Base-by-base conservation (phyloP, 257 asterid species). In the Prunella vulgaris region DNA sequence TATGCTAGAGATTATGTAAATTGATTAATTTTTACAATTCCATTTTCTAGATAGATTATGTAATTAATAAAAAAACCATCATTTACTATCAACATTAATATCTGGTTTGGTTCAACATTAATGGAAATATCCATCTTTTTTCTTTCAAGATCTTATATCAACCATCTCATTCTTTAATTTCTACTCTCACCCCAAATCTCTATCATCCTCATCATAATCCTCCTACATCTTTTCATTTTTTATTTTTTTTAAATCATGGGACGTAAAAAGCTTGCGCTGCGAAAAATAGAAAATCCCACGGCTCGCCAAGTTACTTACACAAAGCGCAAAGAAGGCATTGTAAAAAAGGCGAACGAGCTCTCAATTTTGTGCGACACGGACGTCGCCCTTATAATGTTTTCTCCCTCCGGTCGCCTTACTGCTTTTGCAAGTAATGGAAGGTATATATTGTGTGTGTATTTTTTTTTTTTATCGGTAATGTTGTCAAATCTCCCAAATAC, bases 281-380 rank as follows among this genome's bases (percentile, higher is more conserved):
- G 69, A 81, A 80, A 68, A 14, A 89, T 82, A 27, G 90, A 85
- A 30, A 84, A 84, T 62, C 61, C 87, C 0, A 49, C 82, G 8
- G 56, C 86, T 52, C 87, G 89, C 0, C 92, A 89, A 60, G 76
- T 62, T 0, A 79, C 84, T 0, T 87, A 67, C 66, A 57, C 80
- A 0, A 89, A 84, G 82, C 88, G 87, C 58, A 89, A 85, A 71
- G 96, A 89, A n/a, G 85, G 86, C 18, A 63, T 89, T 8, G 28
- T 89, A 30, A 89, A 87, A 77, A 89, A 89, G 78, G 88, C 95
- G 7, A 66, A 64, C 15, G 95, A 89, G 74, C 83, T 89, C 7
- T 65, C 96, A 0, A 73, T 89, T 25, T 54, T 89, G 14, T 85
- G 95, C 37, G 95, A 83, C 18, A 77, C 87, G 0, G 88, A 87